Base-by-base conservation (phyloP, 192 early-diverging fungal species). In the Coemansia sp. region DNA sequence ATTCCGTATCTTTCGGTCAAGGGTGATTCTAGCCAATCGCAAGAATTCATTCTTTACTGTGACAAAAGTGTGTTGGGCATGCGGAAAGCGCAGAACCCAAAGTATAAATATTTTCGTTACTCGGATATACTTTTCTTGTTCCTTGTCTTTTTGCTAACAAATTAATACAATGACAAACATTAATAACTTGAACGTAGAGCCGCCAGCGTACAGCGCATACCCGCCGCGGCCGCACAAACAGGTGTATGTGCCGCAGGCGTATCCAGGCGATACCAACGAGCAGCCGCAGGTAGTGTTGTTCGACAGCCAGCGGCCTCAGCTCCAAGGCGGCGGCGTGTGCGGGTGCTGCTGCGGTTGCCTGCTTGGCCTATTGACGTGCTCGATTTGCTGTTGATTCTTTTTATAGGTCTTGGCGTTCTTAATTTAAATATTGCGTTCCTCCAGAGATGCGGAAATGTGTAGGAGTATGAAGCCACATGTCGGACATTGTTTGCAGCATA, bases 291-390 rank as follows among this genome's bases (percentile, higher is more conserved):
- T 54, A 8, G 52, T 54, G 22, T 22, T 54, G 20, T 54, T 54
- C 52, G 52, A 54, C 52, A 18, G 22, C 18, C 18, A 54, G 20
- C 47, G 47, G 14, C 47, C 47, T 18, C 16, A 48, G 47, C n/a
- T 54, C 18, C 52, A 54, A 22, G 52, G 52, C 52, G 52, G 52
- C 32, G 32, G 32, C 8, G 32, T 35, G 32, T 35, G 32, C 26
- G 52, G 52, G 20, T 54, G 18, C 19, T 54, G 52, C 23, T 54
- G 52, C 23, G 52, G 52, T 4, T 54, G 5, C 52, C 52, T 54
- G 20, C 22, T n/a, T 23, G 52, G 52, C 18, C 22, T 54, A 13
- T 54, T 27, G 23, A 53, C 51, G 19, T n/a, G 51, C 47, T 48
- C 47, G 5, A 19, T 48, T 19, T 43, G 41, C 41, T 43, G 41